These are phyloP conservation scores for Helminthosporium solani DNA, from an alignment of 2,329 filamentous ascomycete species.

Conservation along the genomic window DNA sequence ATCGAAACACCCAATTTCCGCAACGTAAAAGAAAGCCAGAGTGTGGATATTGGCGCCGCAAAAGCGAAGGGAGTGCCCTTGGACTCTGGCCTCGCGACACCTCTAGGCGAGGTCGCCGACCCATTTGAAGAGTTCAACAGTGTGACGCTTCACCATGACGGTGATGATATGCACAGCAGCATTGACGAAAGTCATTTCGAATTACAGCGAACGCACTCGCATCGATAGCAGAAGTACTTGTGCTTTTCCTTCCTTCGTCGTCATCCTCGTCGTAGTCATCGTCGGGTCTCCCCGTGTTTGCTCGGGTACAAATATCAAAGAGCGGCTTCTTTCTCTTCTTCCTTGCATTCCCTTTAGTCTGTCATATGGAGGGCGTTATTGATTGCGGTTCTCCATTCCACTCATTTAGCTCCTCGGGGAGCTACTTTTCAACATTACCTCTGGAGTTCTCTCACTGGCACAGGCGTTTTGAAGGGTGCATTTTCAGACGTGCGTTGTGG, in stretches of 20 bases:
- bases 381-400: conserved; percentile 27
- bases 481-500: neutral
- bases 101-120: conserved; percentile 77
- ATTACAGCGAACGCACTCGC: conserved; percentile 23
- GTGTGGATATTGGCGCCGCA: conserved; percentile 70
- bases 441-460: conserved; percentile 6
- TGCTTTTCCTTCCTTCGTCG: neutral
- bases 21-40: conserved; percentile 95
- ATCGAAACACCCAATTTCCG: conserved; percentile 96
- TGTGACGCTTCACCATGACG: conserved; percentile 94
- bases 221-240: conserved; percentile 18
- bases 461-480: conserved; percentile 12
- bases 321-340: conserved; percentile 8
- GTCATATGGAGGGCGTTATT: conserved; percentile 16
- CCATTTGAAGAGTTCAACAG: conserved; percentile 99
- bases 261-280: neutral
- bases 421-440: conserved; percentile 12
- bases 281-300: neutral
- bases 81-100: conserved; percentile 82
- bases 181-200: conserved; percentile 22
- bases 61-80: conserved; percentile 76
- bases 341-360: conserved; percentile 11
- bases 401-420: conserved; percentile 29
- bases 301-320: neutral
- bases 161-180: conserved; percentile 64